phyloP scores from a whole-genome alignment of 225 moss, liverwort and hornwort genomes.

The Anthoceros angustus region DNA sequence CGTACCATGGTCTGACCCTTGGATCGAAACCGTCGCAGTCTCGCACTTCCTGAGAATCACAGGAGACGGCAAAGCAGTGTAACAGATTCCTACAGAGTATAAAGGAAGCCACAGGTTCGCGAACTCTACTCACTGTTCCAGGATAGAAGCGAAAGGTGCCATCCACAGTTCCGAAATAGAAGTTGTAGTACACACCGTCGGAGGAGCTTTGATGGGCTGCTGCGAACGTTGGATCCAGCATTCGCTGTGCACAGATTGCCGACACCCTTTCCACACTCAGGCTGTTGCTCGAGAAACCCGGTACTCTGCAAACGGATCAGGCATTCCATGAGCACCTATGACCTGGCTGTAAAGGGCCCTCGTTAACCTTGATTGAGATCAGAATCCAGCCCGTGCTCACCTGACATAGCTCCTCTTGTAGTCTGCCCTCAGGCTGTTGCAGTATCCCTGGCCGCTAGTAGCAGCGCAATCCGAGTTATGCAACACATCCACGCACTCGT shows the following conservation, averaged over 20 bases:
- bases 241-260: conserved; percentile 26
- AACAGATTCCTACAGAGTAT: neutral
- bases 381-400: neutral
- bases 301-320: neutral
- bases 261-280: conserved; percentile 13
- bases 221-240: conserved; percentile 14
- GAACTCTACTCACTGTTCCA: conserved; percentile 15
- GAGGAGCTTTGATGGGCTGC: conserved; percentile 10
- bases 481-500: neutral
- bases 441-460: neutral
- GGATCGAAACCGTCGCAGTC: conserved; percentile 19
- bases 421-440: conserved; percentile 12
- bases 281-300: neutral
- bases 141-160: conserved; percentile 27
- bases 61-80: neutral
- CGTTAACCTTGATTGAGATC: neutral
- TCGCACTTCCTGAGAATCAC: conserved; percentile 14
- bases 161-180: conserved; percentile 27
- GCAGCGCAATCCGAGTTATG: neutral
- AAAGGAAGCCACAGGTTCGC: neutral
- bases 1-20: conserved; percentile 24
- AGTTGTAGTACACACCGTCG: conserved; percentile 17
- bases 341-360: conserved; percentile 2
- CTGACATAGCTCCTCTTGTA: conserved; percentile 20
- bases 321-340: neutral